Base-by-base conservation (phyloP, 2,329 filamentous ascomycete species). In the Phialophora expanda region DNA sequence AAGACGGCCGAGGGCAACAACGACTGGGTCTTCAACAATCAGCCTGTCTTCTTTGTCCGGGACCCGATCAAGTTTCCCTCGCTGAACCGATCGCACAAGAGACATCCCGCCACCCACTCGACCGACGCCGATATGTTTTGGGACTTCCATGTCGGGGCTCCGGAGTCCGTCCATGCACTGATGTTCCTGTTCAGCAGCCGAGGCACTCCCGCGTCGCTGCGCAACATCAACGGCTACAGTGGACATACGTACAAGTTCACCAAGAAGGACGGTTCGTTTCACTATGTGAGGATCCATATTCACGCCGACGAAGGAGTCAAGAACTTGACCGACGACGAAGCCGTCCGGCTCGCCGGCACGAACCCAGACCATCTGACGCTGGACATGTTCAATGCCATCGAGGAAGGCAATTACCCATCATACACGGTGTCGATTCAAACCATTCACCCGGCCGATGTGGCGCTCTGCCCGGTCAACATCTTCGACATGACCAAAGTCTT, bases 71-170 rank as follows among this genome's bases (percentile, higher is more conserved):
- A 92, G 76, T 91, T 90, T 74, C 89, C 89, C 26, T 80, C 88
- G 73, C 89, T 91, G 73, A 91, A 91, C 61, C 89, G 91, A 75
- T 90, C 89, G 0, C 89, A 91, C 75, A 91, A 91, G 82, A 83
- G 89, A n/a, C 81, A 92, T 73, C 89, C 89, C 0, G 84, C 87
- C 70, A 91, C 88, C 3, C 87, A 91, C 74, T 77, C 90, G 5
- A 88, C 86, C 56, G 86, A 90, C 76, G 87, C 88, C 17, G 89
- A 86, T 59, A 86, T 87, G 80, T 90, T 90, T 78, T 91, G 87
- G 88, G 88, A 87, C 69, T 87, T 85, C 67, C 78, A 86, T 44
- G 84, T 82, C 44, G 85, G 82, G 24, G 84, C 89, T 71, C 88
- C 86, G 30, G 88, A 90, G 75, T 78, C 84, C 6, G 79, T 86